A percentile compares a stretch with the other conserved stretches of the same genome.
These are phyloP conservation scores for Epichloe baconii DNA, from an alignment of 2,329 filamentous ascomycete species.

Conservation along the genomic window DNA sequence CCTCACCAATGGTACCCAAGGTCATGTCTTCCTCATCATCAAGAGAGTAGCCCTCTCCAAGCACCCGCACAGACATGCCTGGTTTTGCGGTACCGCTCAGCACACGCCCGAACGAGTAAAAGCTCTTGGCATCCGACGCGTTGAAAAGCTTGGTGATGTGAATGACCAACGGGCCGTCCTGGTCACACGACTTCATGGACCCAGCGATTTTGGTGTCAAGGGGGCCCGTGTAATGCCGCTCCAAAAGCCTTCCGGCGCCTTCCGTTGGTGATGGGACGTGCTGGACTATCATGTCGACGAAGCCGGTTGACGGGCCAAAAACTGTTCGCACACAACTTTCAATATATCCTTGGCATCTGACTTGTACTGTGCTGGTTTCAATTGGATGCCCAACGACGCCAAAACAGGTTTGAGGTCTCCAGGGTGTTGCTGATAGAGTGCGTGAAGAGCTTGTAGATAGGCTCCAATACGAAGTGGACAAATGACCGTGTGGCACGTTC, in stretches of 20 bases:
- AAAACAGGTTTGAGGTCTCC: conserved; percentile 72
- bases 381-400: conserved; percentile 61
- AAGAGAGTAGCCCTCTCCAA: conserved; percentile 89
- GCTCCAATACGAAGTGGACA: conserved; percentile 87
- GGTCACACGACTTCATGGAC: conserved; percentile 70
- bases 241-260: conserved; percentile 61
- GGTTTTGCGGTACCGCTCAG: conserved; percentile 82
- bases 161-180: conserved; percentile 82
- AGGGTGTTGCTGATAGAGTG: conserved; percentile 84
- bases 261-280: conserved; percentile 80
- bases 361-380: conserved; percentile 90
- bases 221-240: conserved; percentile 86
- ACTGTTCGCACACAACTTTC: conserved; percentile 83
- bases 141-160: conserved; percentile 91
- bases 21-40: conserved; percentile 98
- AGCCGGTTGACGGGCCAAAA: conserved; percentile 77
- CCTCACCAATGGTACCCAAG: conserved; percentile 67
- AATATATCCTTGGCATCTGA: conserved; percentile 80
- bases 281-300: conserved; percentile 88
- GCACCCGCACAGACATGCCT: conserved; percentile 71
- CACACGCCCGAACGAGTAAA: conserved; percentile 81
- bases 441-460: conserved; percentile 94
- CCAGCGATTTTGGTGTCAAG: conserved; percentile 67
- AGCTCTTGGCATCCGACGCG: conserved; percentile 77
- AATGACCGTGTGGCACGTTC: conserved; percentile 74